Evolutionary conservation across 441 rosid species (phyloP).

Genomic region (Erodium moschatum): DNA sequence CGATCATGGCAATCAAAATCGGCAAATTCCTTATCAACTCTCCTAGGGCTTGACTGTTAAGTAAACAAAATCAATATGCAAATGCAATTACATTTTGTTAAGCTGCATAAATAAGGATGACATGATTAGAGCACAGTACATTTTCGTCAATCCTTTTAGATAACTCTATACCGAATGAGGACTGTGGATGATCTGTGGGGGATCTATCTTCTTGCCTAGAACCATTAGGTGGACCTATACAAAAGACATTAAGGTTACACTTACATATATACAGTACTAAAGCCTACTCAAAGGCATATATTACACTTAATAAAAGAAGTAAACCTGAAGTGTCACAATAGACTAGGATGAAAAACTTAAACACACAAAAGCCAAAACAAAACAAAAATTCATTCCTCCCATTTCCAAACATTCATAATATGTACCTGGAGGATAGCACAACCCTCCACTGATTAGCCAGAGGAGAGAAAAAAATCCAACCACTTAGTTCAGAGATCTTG

Average conservation of each 20-base stretch:
- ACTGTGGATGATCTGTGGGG: conserved; percentile 29
- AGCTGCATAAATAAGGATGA: conserved; percentile 19
- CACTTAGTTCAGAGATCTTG: not conserved
- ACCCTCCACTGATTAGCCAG: not conserved
- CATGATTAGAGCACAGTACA: conserved; percentile 32
- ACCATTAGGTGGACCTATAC: conserved; percentile 40
- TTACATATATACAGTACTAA: conserved; percentile 6
- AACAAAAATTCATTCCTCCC: not conserved
- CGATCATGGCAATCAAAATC: conserved; percentile 28
- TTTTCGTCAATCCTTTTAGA: conserved; percentile 37
- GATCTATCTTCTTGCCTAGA: conserved; percentile 29
- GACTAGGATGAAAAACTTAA: not conserved
- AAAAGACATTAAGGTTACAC: conserved; percentile 14
- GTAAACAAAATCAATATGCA: conserved; percentile 21
- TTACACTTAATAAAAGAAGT: not conserved
- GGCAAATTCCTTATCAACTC: conserved; percentile 32
- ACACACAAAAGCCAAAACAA: not conserved
- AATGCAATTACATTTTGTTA: conserved; percentile 15
- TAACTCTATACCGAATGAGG: conserved; percentile 39
- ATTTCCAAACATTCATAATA: not conserved
- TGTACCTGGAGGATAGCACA: not conserved
- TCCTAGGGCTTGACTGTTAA: conserved; percentile 40
- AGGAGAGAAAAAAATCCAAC: not conserved
- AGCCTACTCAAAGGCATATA: not conserved
- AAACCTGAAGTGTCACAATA: not conserved